Conservation (phyloP, 164 flowering plant species). For the Stephania yunnanensis region DNA sequence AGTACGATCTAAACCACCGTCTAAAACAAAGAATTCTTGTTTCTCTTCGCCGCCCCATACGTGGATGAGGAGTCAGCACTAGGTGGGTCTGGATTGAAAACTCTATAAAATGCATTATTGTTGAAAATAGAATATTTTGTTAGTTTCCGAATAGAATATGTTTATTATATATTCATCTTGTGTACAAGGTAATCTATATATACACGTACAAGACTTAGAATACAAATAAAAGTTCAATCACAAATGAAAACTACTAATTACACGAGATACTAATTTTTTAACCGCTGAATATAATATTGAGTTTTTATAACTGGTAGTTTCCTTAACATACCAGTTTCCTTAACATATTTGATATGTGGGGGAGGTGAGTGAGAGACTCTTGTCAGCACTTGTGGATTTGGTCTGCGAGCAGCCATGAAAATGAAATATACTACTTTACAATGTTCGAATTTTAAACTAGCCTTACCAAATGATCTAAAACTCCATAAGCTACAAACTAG, state of each 20-base stretch:
- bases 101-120: neutral
- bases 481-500: neutral
- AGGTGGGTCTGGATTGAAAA: neutral
- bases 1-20: slow-evolving; percentile 12
- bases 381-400: neutral
- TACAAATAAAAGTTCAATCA: too few relatives aligned
- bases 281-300: too few relatives aligned
- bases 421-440: neutral
- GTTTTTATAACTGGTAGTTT: too few relatives aligned
- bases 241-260: too few relatives aligned
- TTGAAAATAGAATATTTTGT: slow-evolving; percentile 1
- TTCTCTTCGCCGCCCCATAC: slow-evolving; percentile 11
- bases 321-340: too few relatives aligned
- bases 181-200: too few relatives aligned
- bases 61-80: neutral
- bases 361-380: slow-evolving; percentile 11
- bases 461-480: neutral
- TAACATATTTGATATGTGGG: too few relatives aligned
- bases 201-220: too few relatives aligned
- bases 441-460: neutral
- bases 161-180: too few relatives aligned
- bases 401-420: neutral
- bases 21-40: slow-evolving; percentile 14
- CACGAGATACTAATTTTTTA: too few relatives aligned
- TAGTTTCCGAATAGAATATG: too few relatives aligned